Conservation (phyloP, 2,329 filamentous ascomycete species). For the Dactylellina parvicollis region DNA sequence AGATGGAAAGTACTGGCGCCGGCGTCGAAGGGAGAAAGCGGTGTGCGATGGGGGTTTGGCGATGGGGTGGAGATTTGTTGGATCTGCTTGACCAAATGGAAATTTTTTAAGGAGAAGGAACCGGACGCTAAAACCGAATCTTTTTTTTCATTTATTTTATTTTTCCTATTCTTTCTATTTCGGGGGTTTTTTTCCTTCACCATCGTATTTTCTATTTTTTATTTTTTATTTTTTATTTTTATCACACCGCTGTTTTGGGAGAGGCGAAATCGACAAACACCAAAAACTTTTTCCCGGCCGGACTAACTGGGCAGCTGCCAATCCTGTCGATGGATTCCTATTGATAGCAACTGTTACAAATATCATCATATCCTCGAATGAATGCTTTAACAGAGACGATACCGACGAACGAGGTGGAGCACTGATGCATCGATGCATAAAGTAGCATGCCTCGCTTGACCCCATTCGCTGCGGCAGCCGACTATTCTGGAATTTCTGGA, state of each 20-base stretch:
- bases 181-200: slow-evolving; percentile 12
- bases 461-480: slow-evolving; percentile 6
- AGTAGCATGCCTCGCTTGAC: slow-evolving; percentile 20
- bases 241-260: neutral
- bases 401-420: too few relatives aligned
- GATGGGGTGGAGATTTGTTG: slow-evolving; percentile 12
- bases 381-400: too few relatives aligned
- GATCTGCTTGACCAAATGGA: too few relatives aligned
- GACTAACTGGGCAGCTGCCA: slow-evolving; percentile 4
- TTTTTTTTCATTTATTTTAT: too few relatives aligned
- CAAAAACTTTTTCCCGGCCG: neutral
- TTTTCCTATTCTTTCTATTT: neutral
- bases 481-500: slow-evolving; percentile 27
- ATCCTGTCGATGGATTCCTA: slow-evolving; percentile 36
- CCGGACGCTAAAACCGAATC: too few relatives aligned
- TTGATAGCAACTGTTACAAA: too few relatives aligned
- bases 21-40: slow-evolving; percentile 4
- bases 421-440: slow-evolving; percentile 24
- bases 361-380: too few relatives aligned
- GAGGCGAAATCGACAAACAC: slow-evolving; percentile 17
- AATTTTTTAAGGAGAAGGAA: neutral
- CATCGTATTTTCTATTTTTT: too few relatives aligned
- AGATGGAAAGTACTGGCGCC: slow-evolving; percentile 37
- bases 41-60: neutral
- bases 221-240: slow-evolving; percentile 45